Percentiles rank a stretch among this genome's conserved stretches.
Evolutionary conservation across 2,329 filamentous ascomycete species (phyloP).

Genomic region (Plectosphaerella cucumerina): DNA sequence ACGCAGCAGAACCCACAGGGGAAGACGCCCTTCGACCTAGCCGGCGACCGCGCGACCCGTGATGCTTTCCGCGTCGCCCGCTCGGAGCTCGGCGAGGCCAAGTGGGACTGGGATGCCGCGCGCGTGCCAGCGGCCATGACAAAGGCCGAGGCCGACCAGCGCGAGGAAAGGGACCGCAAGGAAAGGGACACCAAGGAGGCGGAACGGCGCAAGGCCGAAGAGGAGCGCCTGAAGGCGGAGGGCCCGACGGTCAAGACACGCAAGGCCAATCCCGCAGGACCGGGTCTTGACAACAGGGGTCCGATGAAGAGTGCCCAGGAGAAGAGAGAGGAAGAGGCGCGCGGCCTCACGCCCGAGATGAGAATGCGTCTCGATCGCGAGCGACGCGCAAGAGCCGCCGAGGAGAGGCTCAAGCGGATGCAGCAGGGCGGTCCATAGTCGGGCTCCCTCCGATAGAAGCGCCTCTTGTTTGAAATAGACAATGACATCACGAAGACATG

Average conservation of each 20-base stretch:
- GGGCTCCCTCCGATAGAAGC: too few relatives aligned
- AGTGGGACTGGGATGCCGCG: constrained; percentile 75
- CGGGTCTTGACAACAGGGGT: constrained; percentile 51
- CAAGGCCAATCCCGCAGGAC: constrained; percentile 34
- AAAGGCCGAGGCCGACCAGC: constrained; percentile 65
- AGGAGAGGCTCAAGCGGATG: constrained; percentile 75
- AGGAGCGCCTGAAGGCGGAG: constrained; percentile 66
- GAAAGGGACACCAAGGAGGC: constrained; percentile 66
- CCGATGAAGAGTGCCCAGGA: constrained; percentile 74
- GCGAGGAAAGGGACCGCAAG: constrained; percentile 65
- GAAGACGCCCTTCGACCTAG: constrained; percentile 82
- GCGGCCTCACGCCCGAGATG: constrained; percentile 86
- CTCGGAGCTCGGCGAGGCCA: constrained; percentile 70
- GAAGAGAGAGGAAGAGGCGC: constrained; percentile 74
- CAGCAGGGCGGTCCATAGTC: constrained; percentile 31
- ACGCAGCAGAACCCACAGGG: constrained; percentile 66
- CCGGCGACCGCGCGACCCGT: constrained; percentile 78
- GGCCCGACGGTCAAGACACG: constrained; percentile 51
- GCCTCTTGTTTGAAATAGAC: too few relatives aligned
- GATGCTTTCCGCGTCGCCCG: constrained; percentile 91
- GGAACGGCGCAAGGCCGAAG: constrained; percentile 67
- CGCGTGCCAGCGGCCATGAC: constrained; percentile 69
- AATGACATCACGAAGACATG: too few relatives aligned
- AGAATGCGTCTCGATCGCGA: constrained; percentile 80
- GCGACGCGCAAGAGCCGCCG: constrained; percentile 82